Evolutionary conservation across 805 yeast species (phyloP).

Genomic region (Lachancea meyersii): DNA sequence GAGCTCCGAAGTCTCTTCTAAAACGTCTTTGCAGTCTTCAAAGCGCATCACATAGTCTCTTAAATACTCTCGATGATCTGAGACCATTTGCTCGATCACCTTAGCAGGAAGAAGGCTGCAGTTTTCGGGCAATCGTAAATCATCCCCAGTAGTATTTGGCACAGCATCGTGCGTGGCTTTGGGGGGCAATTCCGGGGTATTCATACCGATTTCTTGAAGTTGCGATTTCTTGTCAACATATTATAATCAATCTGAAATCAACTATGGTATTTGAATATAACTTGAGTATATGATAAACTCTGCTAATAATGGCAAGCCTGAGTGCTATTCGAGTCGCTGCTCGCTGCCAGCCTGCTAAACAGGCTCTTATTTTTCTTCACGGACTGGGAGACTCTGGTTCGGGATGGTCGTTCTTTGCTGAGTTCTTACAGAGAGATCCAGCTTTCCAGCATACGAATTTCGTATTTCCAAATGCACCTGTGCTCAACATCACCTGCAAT

Average conservation of each 20-base stretch:
- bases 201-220: background rate
- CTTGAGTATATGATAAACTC: background rate
- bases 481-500: slow-evolving; percentile 58
- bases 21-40: slow-evolving; percentile 15
- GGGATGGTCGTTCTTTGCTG: slow-evolving; percentile 85
- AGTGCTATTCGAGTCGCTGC: slow-evolving; percentile 33
- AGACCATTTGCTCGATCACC: slow-evolving; percentile 21
- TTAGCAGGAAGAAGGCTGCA: slow-evolving; percentile 19
- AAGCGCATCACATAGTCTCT: slow-evolving; percentile 21
- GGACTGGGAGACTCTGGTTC: slow-evolving; percentile 89
- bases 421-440: slow-evolving; percentile 42
- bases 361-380: slow-evolving; percentile 72
- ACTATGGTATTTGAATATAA: background rate
- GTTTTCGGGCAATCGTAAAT: slow-evolving; percentile 18
- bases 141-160: too few species aligned
- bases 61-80: slow-evolving; percentile 16
- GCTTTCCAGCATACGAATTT: slow-evolving; percentile 55
- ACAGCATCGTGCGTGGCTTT: background rate
- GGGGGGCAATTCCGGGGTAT: slow-evolving; percentile 10
- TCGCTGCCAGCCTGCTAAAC: slow-evolving; percentile 39
- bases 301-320: slow-evolving; percentile 9
- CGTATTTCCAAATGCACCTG: slow-evolving; percentile 89
- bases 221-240: too few species aligned
- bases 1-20: slow-evolving; percentile 8
- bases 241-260: background rate